Conservation (phyloP, 306 rosid genomes). For the Cajanus cajan region DNA sequence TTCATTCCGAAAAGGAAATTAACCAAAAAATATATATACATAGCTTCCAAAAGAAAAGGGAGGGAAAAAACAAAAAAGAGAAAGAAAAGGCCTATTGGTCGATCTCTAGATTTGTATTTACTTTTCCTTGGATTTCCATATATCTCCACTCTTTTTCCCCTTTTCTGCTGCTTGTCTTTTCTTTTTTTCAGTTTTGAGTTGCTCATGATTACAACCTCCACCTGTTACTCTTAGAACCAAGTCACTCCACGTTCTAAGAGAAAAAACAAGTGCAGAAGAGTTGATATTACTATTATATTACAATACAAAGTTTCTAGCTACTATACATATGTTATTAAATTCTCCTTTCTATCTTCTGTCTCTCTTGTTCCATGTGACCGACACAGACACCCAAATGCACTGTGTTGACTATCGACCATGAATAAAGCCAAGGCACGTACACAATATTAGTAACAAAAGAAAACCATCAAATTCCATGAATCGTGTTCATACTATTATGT, state of each 20-base stretch:
- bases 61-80: neutral
- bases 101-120: slow-evolving; percentile 18
- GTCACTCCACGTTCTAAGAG: slow-evolving; percentile 41
- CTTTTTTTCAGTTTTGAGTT: neutral
- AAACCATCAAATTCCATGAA: slow-evolving; percentile 33
- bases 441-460: slow-evolving; percentile 1
- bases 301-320: slow-evolving; percentile 20
- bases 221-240: slow-evolving; percentile 51
- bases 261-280: slow-evolving; percentile 69
- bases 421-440: slow-evolving; percentile 16
- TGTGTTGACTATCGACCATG: slow-evolving; percentile 15
- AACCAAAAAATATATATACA: neutral
- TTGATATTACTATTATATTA: slow-evolving; percentile 44
- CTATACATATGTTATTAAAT: neutral
- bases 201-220: slow-evolving; percentile 69
- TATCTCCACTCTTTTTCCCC: slow-evolving; percentile 15
- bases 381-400: slow-evolving; percentile 18
- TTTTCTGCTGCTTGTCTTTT: slow-evolving; percentile 5
- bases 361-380: slow-evolving; percentile 18
- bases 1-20: slow-evolving; percentile 7
- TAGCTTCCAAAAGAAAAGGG: slow-evolving; percentile 8
- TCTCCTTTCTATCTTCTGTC: neutral
- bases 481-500: neutral
- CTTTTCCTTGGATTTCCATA: slow-evolving; percentile 19
- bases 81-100: neutral